Evolutionary conservation across 257 asterid genomes (phyloP).

Genomic region (Verbascum thapsus): DNA sequence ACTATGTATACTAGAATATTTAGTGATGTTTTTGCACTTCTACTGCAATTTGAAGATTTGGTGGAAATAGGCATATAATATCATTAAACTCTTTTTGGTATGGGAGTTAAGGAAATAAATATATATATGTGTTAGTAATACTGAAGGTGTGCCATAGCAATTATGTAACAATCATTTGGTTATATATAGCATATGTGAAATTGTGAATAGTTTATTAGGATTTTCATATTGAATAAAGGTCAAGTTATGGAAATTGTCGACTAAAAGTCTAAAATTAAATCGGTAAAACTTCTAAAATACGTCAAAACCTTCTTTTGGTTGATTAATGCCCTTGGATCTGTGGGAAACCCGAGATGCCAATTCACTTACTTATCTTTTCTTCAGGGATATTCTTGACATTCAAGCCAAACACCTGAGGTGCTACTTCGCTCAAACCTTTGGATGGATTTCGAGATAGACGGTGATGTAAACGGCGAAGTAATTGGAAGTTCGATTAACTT

Average conservation of each 20-base stretch:
- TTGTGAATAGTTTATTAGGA: too few relatives aligned
- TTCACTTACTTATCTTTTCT: slow-evolving; percentile 3
- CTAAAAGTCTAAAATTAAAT: too few relatives aligned
- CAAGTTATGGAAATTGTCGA: too few relatives aligned
- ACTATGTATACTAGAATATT: not conserved
- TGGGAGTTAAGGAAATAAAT: too few relatives aligned
- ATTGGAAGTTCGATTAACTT: slow-evolving; percentile 67
- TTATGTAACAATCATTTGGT: too few relatives aligned
- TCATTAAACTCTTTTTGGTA: too few relatives aligned
- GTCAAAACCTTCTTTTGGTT: slow-evolving; percentile 19
- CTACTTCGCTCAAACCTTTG: slow-evolving; percentile 29
- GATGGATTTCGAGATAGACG: slow-evolving; percentile 89
- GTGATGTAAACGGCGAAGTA: slow-evolving; percentile 67
- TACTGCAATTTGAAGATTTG: not conserved
- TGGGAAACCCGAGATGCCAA: slow-evolving; percentile 20
- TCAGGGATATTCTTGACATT: slow-evolving; percentile 34
- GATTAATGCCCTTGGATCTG: slow-evolving; percentile 13
- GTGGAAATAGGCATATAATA: not conserved
- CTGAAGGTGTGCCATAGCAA: too few relatives aligned
- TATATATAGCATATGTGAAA: too few relatives aligned
- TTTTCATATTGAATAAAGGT: too few relatives aligned
- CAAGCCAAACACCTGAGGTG: slow-evolving; percentile 19
- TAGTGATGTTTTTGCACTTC: slow-evolving; percentile 2
- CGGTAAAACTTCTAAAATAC: too few relatives aligned
- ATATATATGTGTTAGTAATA: too few relatives aligned